These are phyloP conservation scores for Westerdykella sp. DNA, from an alignment of 2,329 filamentous ascomycete genomes.

Conservation along the genomic window DNA sequence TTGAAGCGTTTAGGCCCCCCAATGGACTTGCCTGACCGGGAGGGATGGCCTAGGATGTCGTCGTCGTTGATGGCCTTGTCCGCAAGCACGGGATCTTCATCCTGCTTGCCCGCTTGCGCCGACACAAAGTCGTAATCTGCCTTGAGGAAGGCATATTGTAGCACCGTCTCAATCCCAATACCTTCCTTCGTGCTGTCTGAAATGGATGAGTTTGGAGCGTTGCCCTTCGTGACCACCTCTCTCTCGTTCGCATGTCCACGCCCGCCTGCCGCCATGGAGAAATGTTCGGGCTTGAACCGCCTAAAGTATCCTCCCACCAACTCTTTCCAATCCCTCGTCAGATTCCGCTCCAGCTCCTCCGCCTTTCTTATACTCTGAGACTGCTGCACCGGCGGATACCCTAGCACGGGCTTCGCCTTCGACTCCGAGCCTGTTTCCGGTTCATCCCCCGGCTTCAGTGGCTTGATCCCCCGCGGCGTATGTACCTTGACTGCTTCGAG, in stretches of 20 bases:
- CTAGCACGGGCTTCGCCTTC: conserved; percentile 16
- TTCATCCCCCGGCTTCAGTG: conserved; percentile 25
- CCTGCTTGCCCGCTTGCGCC: conserved; percentile 77
- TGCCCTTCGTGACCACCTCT: conserved; percentile 21
- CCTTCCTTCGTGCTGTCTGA: conserved; percentile 31
- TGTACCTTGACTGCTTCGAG: conserved; percentile 47
- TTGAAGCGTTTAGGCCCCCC: conserved; percentile 76
- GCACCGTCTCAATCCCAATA: conserved; percentile 65
- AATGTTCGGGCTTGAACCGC: conserved; percentile 78
- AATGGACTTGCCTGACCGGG: conserved; percentile 51
- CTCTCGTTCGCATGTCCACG: conserved; percentile 31
- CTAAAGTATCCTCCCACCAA: conserved; percentile 92
- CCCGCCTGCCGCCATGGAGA: conserved; percentile 46
- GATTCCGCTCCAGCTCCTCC: conserved; percentile 59
- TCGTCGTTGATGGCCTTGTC: conserved; percentile 78
- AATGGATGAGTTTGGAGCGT: conserved; percentile 17
- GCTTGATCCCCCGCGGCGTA: conserved; percentile 37
- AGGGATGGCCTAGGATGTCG: conserved; percentile 68
- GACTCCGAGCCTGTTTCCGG: conserved; percentile 23
- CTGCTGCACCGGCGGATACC: conserved; percentile 29
- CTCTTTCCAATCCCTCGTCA: conserved; percentile 72
- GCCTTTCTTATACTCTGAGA: conserved; percentile 53
- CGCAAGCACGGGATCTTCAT: conserved; percentile 60
- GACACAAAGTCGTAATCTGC: conserved; percentile 92
- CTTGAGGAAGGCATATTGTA: conserved; percentile 88